phyloP scores from a whole-genome alignment of 1,284 basidiomycete genomes.

The Rhizoctonia solani region DNA sequence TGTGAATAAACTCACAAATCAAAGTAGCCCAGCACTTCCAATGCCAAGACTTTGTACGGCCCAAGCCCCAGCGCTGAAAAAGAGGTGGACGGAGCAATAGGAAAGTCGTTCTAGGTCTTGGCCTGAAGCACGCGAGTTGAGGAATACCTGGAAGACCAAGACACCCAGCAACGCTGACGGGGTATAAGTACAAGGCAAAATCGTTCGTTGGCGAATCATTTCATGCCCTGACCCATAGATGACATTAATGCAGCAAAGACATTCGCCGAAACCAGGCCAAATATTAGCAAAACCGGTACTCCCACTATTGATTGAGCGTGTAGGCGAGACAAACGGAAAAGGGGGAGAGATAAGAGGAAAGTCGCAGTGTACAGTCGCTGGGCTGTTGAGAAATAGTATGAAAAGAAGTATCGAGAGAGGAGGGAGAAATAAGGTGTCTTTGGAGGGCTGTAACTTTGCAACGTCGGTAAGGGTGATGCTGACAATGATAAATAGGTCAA shows the following conservation, averaged over 20 bases:
- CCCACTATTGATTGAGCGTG: constrained; percentile 46
- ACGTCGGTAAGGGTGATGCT: constrained; percentile 63
- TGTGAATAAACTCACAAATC: constrained; percentile 36
- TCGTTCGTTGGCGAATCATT: constrained; percentile 80
- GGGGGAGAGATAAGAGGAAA: constrained; percentile 50
- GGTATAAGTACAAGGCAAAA: constrained; percentile 75
- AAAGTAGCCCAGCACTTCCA: constrained; percentile 37
- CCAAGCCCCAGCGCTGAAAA: constrained; percentile 39
- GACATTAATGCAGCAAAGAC: constrained; percentile 73
- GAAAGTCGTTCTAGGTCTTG: constrained; percentile 39
- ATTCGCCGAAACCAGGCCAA: constrained; percentile 69
- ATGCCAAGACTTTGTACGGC: constrained; percentile 38
- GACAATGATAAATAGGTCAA: constrained; percentile 76
- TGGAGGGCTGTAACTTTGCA: constrained; percentile 58
- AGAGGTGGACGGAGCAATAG: constrained; percentile 19
- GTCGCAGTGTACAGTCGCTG: constrained; percentile 66
- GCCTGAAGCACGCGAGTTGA: constrained; percentile 46
- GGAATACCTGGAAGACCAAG: constrained; percentile 53
- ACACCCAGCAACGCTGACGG: constrained; percentile 72
- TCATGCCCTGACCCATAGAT: constrained; percentile 68
- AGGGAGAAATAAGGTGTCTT: constrained; percentile 78
- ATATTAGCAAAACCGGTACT: constrained; percentile 56
- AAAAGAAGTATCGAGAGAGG: constrained; percentile 66
- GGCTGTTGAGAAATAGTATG: constrained; percentile 73
- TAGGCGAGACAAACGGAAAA: constrained; percentile 48